Conservation (phyloP, 2,329 filamentous ascomycete genomes). For the Fusarium anguioides region DNA sequence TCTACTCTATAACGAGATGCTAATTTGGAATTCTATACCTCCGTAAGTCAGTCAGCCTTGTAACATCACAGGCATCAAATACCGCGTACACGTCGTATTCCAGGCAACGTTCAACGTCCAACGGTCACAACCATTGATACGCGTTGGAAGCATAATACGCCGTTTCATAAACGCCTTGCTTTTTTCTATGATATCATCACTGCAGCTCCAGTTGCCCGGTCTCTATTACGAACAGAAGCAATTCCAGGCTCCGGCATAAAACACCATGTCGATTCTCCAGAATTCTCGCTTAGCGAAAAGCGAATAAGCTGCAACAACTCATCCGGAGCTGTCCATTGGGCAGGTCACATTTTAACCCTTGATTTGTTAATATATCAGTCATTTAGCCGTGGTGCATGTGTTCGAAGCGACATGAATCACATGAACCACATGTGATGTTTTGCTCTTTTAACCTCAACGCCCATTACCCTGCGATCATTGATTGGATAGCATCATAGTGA, state of each 20-base stretch:
- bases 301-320: not conserved
- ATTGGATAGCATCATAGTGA: no score
- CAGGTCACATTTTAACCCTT: not conserved
- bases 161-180: not conserved
- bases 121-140: not conserved
- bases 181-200: not conserved
- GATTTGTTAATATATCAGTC: not conserved
- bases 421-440: no score
- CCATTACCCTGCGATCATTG: no score
- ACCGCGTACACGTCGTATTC: conserved; percentile 1
- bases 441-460: no score
- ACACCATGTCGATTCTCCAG: not conserved
- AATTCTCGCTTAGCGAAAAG: not conserved
- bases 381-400: not conserved
- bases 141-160: conserved; percentile 1
- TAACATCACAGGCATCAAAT: not conserved
- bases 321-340: not conserved
- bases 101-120: conserved; percentile 4
- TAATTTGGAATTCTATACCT: rapidly evolving
- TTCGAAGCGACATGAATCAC: no score
- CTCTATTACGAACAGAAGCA: not conserved
- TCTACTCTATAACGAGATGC: not conserved
- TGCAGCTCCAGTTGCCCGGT: not conserved
- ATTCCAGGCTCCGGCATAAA: not conserved
- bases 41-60: not conserved